Conservation (phyloP, 2,329 filamentous ascomycete species). For the Sarocladium oryzae region DNA sequence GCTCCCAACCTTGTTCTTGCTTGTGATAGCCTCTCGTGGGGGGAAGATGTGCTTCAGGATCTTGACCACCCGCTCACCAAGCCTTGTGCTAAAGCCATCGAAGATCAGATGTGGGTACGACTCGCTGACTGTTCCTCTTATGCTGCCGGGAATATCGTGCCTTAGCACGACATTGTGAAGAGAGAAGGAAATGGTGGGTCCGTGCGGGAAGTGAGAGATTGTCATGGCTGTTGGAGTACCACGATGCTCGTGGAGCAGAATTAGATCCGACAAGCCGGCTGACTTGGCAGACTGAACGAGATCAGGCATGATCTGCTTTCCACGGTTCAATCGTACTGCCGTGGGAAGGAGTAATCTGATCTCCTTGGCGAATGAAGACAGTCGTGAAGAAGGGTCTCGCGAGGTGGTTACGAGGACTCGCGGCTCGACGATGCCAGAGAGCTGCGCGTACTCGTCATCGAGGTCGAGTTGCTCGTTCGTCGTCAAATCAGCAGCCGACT, state of each 20-base stretch:
- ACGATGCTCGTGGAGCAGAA: constrained; percentile 86
- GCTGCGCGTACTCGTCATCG: constrained; percentile 83
- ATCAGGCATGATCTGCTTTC: constrained; percentile 81
- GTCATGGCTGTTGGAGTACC: constrained; percentile 88
- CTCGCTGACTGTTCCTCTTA: constrained; percentile 83
- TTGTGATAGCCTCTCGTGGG: constrained; percentile 69
- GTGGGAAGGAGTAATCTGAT: constrained; percentile 79
- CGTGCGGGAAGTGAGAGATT: constrained; percentile 80
- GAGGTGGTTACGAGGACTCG: constrained; percentile 86
- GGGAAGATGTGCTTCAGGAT: constrained; percentile 93
- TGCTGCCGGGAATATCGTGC: constrained; percentile 84
- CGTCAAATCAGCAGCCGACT: constrained; percentile 64
- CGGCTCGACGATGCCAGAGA: constrained; percentile 88
- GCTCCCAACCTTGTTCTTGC: constrained; percentile 70
- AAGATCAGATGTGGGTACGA: constrained; percentile 93
- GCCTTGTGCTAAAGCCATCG: constrained; percentile 77
- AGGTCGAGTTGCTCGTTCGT: constrained; percentile 65
- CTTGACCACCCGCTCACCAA: constrained; percentile 79
- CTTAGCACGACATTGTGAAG: constrained; percentile 89
- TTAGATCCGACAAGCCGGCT: constrained; percentile 74
- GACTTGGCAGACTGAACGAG: constrained; percentile 76
- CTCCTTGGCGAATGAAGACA: constrained; percentile 91
- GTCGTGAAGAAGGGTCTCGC: constrained; percentile 74
- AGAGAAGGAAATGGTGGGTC: constrained; percentile 73
- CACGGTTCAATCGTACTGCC: constrained; percentile 81